Evolutionary conservation across 805 yeast species (phyloP).

Genomic region (Yamadazyma philogaea): DNA sequence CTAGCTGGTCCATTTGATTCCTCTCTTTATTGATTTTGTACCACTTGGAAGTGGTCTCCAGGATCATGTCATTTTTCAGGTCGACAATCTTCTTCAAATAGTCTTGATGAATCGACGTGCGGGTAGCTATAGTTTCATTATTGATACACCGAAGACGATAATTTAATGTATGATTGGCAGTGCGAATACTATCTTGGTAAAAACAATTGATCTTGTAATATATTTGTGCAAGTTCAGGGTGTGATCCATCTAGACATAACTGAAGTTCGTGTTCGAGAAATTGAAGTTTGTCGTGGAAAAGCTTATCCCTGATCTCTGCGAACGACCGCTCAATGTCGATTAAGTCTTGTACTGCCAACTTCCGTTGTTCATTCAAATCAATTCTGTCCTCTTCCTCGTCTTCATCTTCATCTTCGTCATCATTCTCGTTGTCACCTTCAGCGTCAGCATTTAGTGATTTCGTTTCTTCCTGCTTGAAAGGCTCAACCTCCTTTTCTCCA

Average conservation of each 20-base stretch:
- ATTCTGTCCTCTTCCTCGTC: constrained; percentile 16
- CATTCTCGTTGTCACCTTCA: constrained; percentile 18
- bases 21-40: constrained; percentile 88
- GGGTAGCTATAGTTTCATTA: constrained; percentile 72
- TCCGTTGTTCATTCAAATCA: constrained; percentile 43
- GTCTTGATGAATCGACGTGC: constrained; percentile 83
- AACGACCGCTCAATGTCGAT: constrained; percentile 81
- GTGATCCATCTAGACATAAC: constrained; percentile 84
- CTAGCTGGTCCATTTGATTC: constrained; percentile 68
- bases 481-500: constrained; percentile 11
- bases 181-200: constrained; percentile 63
- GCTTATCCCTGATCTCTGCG: constrained; percentile 78
- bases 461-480: constrained; percentile 11
- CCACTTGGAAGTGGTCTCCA: constrained; percentile 81
- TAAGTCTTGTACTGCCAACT: constrained; percentile 66
- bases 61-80: constrained; percentile 59
- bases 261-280: constrained; percentile 79
- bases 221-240: constrained; percentile 80
- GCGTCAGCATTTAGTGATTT: constrained; percentile 6
- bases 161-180: constrained; percentile 39
- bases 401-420: constrained; percentile 14
- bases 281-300: constrained; percentile 78
- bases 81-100: constrained; percentile 67
- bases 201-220: constrained; percentile 68
- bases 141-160: constrained; percentile 76